Evolutionary conservation across 495 filamentous ascomycete species (phyloP).

Genomic region (Hyphodiscus hymeniophilus): DNA sequence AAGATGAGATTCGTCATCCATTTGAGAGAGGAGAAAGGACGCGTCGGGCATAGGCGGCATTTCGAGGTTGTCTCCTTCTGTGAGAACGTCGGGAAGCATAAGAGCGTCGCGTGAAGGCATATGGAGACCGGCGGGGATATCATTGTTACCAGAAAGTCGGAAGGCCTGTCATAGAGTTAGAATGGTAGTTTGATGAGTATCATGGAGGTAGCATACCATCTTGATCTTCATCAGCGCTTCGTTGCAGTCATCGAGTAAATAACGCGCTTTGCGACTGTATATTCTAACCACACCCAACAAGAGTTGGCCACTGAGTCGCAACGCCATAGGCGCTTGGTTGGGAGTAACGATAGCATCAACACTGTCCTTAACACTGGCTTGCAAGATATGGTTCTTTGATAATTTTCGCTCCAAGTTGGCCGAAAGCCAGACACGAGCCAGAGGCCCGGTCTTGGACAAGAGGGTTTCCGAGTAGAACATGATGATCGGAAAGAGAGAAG

Average conservation of each 20-base stretch:
- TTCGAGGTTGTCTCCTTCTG: constrained; percentile 77
- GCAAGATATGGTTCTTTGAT: constrained; percentile 86
- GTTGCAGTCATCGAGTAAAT: constrained; percentile 93
- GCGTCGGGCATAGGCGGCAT: constrained; percentile 58
- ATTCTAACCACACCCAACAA: constrained; percentile 93
- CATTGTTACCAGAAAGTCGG: constrained; percentile 69
- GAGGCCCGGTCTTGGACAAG: constrained; percentile 88
- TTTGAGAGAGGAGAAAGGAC: constrained; percentile 62
- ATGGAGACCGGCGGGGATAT: constrained; percentile 58
- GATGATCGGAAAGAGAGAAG: not conserved
- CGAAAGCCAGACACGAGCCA: constrained; percentile 96
- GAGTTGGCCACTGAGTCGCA: constrained; percentile 89
- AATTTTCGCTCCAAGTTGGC: constrained; percentile 97
- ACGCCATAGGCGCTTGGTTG: constrained; percentile 88
- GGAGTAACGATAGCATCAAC: constrained; percentile 90
- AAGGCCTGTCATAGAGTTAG: constrained; percentile 53
- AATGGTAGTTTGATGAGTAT: constrained; percentile 7
- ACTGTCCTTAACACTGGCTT: constrained; percentile 86
- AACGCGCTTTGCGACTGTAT: constrained; percentile 93
- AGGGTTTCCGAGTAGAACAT: constrained; percentile 99
- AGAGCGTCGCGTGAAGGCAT: constrained; percentile 60
- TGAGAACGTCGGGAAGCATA: constrained; percentile 80
- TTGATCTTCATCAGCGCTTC: constrained; percentile 97
- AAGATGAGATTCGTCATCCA: constrained; percentile 45
- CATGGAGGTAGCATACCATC: constrained; percentile 57